Base-by-base conservation (phyloP, 1,284 basidiomycete species). In the Ustilago esculenta region DNA sequence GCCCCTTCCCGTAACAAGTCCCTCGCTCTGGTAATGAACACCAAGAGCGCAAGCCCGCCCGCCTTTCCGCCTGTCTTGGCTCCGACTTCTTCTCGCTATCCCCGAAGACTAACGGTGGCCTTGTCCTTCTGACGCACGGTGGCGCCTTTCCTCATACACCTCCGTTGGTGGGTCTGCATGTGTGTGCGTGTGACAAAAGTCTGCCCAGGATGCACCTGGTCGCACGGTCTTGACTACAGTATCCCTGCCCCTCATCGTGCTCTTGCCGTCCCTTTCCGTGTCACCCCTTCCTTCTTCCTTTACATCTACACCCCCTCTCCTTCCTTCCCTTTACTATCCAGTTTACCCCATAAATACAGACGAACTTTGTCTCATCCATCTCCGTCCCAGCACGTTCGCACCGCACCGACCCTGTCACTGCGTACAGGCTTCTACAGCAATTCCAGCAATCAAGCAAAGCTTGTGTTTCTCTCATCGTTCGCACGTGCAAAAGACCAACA, bases 111-210 rank as follows among this genome's bases (percentile, higher is more conserved):
- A n/a, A n/a, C n/a, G n/a, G n/a, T n/a, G n/a, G n/a, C n/a, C n/a
- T n/a, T n/a, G n/a, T n/a, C n/a, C n/a, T n/a, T n/a, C n/a, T n/a
- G n/a, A n/a, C n/a, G n/a, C n/a, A n/a, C n/a, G n/a, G n/a, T n/a
- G n/a, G n/a, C n/a, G n/a, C n/a, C n/a, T n/a, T n/a, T n/a, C n/a
- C n/a, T n/a, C n/a, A n/a, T 45, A 21, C n/a, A 11, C 24, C 15
- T 20, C 27, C 10, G 33, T 32, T 50, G 39, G 39, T 42, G 39
- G 30, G 48, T 42, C 42, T 18, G 23, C 17, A n/a, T 23, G 41
- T n/a, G 34, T 35, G 18, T 41, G 39, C 12, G 24, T 25, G 24
- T 29, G 43, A 45, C 43, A 45, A 34, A 45, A 21, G 20, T 45
- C 42, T 24, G 25, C 24, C 20, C 40, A n/a, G 12, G 7, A 7